phyloP scores from a whole-genome alignment of 441 rosid genomes.

The Gossypium armourianum region DNA sequence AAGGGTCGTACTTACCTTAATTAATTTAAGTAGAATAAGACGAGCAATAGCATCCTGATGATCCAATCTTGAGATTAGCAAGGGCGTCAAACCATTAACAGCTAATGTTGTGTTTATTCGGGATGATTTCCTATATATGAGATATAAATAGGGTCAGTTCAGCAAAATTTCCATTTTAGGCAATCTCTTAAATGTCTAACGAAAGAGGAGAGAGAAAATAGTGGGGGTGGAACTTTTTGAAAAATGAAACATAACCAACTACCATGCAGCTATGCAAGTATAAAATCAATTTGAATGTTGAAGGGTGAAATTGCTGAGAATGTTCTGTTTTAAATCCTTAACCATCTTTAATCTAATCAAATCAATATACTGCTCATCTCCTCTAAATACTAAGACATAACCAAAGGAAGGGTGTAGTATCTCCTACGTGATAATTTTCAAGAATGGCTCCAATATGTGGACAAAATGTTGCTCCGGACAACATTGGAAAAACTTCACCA shows the following conservation, averaged over 20 bases:
- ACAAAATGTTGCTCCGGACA: conserved; percentile 90
- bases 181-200: background rate
- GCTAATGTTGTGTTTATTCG: conserved; percentile 83
- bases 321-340: background rate
- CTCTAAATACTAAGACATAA: background rate
- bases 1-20: conserved; percentile 42
- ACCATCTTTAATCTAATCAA: background rate
- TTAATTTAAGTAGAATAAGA: conserved; percentile 78
- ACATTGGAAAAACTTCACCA: conserved; percentile 79
- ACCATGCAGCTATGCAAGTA: background rate
- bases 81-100: conserved; percentile 83
- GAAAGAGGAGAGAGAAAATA: background rate
- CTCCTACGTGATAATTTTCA: conserved; percentile 82
- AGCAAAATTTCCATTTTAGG: background rate
- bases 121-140: conserved; percentile 68
- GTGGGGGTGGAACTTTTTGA: background rate
- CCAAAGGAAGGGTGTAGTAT: background rate
- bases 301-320: background rate
- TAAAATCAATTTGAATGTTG: background rate
- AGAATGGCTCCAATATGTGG: conserved; percentile 92
- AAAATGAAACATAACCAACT: background rate
- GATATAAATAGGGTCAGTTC: conserved; percentile 9
- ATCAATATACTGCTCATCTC: background rate
- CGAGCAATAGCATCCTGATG: conserved; percentile 97
- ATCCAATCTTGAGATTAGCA: conserved; percentile 77